phyloP scores from a whole-genome alignment of 139 green algal genomes.

The Eudorina sp. region DNA sequence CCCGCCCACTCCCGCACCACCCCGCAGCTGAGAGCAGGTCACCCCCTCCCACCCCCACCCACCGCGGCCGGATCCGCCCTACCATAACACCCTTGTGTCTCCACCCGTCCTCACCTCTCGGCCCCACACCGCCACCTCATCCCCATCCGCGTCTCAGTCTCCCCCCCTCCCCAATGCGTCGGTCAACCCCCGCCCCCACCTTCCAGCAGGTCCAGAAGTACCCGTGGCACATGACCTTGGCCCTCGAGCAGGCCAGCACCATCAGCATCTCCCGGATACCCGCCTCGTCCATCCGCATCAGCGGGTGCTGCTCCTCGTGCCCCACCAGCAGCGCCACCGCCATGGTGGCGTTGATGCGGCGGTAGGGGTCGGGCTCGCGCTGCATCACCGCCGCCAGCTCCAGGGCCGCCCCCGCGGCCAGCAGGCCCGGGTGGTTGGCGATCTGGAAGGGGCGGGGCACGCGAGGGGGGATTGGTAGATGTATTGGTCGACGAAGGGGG shows the following conservation, averaged over 20 bases:
- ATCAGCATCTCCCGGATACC: conserved; percentile 45
- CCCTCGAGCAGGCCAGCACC: conserved; percentile 18
- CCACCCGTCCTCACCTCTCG: too few relatives aligned
- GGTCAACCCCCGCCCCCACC: too few relatives aligned
- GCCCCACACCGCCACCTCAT: too few relatives aligned
- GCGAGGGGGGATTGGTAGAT: not conserved
- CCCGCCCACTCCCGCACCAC: too few relatives aligned
- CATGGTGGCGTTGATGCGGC: conserved; percentile 59
- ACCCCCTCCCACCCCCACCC: too few relatives aligned
- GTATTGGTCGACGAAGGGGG: too few relatives aligned
- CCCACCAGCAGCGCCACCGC: conserved; percentile 54
- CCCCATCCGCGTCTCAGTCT: too few relatives aligned
- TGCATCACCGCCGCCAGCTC: conserved; percentile 48
- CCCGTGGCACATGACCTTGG: conserved; percentile 43
- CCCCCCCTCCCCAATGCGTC: too few relatives aligned
- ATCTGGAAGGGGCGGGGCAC: not conserved
- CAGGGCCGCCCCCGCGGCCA: conserved; percentile 45
- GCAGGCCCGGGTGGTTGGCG: conserved; percentile 39
- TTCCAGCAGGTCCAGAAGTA: conserved; percentile 58
- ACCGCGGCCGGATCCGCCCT: too few relatives aligned
- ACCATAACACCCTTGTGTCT: too few relatives aligned
- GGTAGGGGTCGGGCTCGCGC: conserved; percentile 34
- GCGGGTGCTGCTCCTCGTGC: conserved; percentile 47
- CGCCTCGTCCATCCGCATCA: conserved; percentile 39
- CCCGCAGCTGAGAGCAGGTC: too few relatives aligned